These are phyloP conservation scores for Fonsecaea nubica DNA, from an alignment of 2,329 filamentous ascomycete genomes.

Conservation along the genomic window DNA sequence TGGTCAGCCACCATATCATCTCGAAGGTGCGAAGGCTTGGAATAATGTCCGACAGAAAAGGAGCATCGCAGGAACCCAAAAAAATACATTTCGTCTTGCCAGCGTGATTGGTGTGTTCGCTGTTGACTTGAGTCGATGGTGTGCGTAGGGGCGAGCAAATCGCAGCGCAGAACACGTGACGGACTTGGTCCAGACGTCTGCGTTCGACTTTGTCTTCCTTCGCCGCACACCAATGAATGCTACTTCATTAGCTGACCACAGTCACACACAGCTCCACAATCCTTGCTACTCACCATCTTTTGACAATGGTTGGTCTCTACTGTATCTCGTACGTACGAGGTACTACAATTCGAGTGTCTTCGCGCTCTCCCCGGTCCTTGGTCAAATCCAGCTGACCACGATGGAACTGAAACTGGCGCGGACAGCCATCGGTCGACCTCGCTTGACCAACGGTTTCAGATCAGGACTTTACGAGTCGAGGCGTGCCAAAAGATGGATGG, in stretches of 20 bases:
- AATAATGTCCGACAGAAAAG: background rate
- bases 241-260: constrained; percentile 4
- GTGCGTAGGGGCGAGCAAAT: constrained; percentile 14
- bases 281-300: constrained; percentile 9
- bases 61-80: background rate
- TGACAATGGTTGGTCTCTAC: constrained; percentile 3
- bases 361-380: background rate
- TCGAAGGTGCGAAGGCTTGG: background rate
- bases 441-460: constrained; percentile 28
- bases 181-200: background rate
- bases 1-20: constrained; percentile 5
- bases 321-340: background rate
- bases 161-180: constrained; percentile 22
- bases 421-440: constrained; percentile 9
- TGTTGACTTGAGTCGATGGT: constrained; percentile 4
- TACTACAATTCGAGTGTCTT: background rate
- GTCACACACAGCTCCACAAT: constrained; percentile 15
- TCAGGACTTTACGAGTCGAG: background rate
- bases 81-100: constrained; percentile 11
- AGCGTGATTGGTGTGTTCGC: constrained; percentile 21
- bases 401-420: constrained; percentile 29
- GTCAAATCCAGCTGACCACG: constrained; percentile 1
- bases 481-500: constrained; percentile 3
- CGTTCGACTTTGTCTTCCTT: background rate
- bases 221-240: constrained; percentile 16